These are phyloP conservation scores for Cyclotella cryptica DNA, from an alignment of 108 stramenopile species.

Conservation along the genomic window DNA sequence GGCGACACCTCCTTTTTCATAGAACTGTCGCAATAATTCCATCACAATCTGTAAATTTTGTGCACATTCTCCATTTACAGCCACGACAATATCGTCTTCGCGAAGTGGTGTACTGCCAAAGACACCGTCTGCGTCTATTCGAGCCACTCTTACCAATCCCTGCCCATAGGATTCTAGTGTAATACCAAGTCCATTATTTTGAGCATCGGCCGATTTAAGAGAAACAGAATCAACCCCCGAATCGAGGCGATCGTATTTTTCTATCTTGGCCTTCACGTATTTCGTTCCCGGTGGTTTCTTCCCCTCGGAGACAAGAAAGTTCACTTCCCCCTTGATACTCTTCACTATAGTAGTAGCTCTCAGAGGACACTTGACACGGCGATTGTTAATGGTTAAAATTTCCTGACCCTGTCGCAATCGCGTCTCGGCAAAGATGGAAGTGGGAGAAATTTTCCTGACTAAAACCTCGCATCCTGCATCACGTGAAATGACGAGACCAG, in stretches of 20 bases:
- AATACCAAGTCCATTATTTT: conserved; percentile 9
- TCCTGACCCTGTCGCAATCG: conserved; percentile 23
- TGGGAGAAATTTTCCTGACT: conserved; percentile 22
- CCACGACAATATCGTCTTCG: conserved; percentile 16
- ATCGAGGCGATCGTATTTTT: background rate
- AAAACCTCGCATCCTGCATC: conserved; percentile 9
- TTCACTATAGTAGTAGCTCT: conserved; percentile 36
- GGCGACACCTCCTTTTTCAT: conserved; percentile 6
- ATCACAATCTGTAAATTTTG: conserved; percentile 16
- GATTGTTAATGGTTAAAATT: conserved; percentile 25
- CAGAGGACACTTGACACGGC: conserved; percentile 35
- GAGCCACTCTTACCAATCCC: conserved; percentile 22
- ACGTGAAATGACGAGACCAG: conserved; percentile 26
- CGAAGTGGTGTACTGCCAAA: conserved; percentile 5
- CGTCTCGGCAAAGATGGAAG: conserved; percentile 32
- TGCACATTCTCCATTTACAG: conserved; percentile 18
- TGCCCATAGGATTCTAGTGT: conserved; percentile 1
- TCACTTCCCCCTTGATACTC: conserved; percentile 21
- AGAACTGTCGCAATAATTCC: background rate
- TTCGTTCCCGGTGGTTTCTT: conserved; percentile 25
- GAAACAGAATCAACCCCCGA: background rate
- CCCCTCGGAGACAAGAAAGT: conserved; percentile 21
- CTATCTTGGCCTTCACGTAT: conserved; percentile 21
- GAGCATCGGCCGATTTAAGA: background rate
- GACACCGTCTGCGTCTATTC: conserved; percentile 6